Conservation (phyloP, 495 filamentous ascomycete genomes). For the Aspergillus heteromorphus region DNA sequence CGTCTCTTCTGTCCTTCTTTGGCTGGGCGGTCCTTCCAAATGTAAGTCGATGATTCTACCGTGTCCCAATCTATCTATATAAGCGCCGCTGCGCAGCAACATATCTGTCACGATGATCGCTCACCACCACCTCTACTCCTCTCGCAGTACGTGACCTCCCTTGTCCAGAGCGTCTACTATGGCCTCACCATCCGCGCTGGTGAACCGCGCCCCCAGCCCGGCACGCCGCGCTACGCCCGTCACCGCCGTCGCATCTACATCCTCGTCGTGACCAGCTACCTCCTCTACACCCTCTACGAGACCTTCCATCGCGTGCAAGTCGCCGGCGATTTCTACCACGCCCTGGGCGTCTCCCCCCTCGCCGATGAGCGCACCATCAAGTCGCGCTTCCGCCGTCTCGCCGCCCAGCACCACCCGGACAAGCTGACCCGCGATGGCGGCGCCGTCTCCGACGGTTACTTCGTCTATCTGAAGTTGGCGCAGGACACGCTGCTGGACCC, state of each 20-base stretch:
- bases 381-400: conserved; percentile 78
- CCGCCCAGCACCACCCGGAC: conserved; percentile 84
- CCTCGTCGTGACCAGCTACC: conserved; percentile 72
- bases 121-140: neutral
- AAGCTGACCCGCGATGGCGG: conserved; percentile 49
- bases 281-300: conserved; percentile 92
- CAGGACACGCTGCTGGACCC: conserved; percentile 79
- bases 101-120: neutral
- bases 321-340: conserved; percentile 69
- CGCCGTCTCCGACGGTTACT: conserved; percentile 51
- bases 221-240: conserved; percentile 58
- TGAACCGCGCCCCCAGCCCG: conserved; percentile 71
- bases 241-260: conserved; percentile 81
- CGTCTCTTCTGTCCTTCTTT: conserved; percentile 61
- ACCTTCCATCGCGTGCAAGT: conserved; percentile 72
- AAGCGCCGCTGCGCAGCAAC: neutral
- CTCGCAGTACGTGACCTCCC: conserved; percentile 67
- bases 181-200: conserved; percentile 86
- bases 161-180: conserved; percentile 79
- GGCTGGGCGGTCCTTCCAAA: conserved; percentile 79
- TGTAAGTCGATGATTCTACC: conserved; percentile 46
- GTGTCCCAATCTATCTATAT: neutral
- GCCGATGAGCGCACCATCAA: conserved; percentile 73
- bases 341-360: conserved; percentile 59
- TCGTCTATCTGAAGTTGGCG: conserved; percentile 74